phyloP scores from a whole-genome alignment of 2,329 filamentous ascomycete species.

The Ascochyta fabae region DNA sequence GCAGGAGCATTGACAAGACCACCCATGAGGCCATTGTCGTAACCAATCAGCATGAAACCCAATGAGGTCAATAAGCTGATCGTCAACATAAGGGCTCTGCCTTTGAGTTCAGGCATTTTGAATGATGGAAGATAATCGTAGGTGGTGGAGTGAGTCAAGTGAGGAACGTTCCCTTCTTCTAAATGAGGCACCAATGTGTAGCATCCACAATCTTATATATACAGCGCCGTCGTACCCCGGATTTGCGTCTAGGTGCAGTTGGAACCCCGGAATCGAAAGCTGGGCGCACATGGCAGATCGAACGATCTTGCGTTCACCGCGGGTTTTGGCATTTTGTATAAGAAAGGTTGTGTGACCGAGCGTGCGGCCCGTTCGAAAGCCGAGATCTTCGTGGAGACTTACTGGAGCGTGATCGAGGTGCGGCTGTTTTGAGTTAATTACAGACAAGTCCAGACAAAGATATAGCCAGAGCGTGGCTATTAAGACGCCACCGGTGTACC shows the following conservation, averaged over 20 bases:
- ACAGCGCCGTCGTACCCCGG: conserved; percentile 1
- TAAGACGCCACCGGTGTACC: not conserved
- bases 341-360: not conserved
- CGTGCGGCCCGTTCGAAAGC: not conserved
- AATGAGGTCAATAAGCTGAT: conserved; percentile 26
- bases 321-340: not conserved
- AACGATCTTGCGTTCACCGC: conserved; percentile 8
- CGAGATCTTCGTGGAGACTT: not conserved
- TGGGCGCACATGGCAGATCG: conserved; percentile 4
- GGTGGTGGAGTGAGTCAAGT: not conserved
- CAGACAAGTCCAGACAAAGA: not conserved
- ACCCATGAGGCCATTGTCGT: conserved; percentile 73
- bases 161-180: not conserved
- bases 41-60: conserved; percentile 52
- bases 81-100: conserved; percentile 25
- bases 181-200: not conserved
- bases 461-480: conserved; percentile 7
- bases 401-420: not conserved
- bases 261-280: conserved; percentile 2
- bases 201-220: not conserved
- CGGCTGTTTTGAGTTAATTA: not conserved
- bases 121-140: not conserved
- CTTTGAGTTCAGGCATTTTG: conserved; percentile 26
- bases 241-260: conserved; percentile 8
- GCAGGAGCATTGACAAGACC: conserved; percentile 68